Base-by-base conservation (phyloP, 352 stramenopile species). In the Thalassiosira exigua region DNA sequence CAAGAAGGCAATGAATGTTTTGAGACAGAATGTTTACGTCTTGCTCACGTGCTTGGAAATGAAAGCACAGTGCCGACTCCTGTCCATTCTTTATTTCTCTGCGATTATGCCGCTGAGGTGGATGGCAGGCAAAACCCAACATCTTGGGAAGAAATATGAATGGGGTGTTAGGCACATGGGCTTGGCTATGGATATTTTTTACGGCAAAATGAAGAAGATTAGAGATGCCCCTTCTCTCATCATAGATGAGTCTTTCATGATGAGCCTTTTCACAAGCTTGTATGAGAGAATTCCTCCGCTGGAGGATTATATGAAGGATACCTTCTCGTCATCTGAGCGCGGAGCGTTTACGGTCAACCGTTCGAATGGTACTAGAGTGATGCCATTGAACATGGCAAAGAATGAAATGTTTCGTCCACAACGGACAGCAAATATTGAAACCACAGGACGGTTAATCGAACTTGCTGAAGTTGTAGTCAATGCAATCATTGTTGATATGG, bases 11-110 rank as follows among this genome's bases (percentile, higher is more conserved):
- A 14, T 64, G 52, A 14, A 36, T 51, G 66, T 39, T 46, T 59
- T 75, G 30, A 36, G 65, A 22, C 42, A 59, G 39, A 46, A 77
- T 62, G 46, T 33, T 77, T 77, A 62, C 61, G 32, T 77, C 32
- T 19, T 62, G 4, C 56, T 77, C 7, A 70, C 39, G 17, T 69
- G 54, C 19, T 30, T 11, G 4, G 57, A 76, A 29, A 69, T 76
- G 56, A 59, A n/a, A n/a, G n/a, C n/a, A n/a, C n/a, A n/a, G n/a
- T n/a, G 39, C 3, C 51, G 66, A 21, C 19, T 69, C 14, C 30
- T 67, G 29, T 67, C 67, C 2, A 69, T 75, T 17, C 26, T 75
- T 17, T 42, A 69, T 21, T 24, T 75, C 39, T 58, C 56, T 39
- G 21, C 68, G 7, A 51, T 11, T 29, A 71, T 71, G 26, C 58